Evolutionary conservation across 768 basidiomycete genomes (phyloP).

Genomic region (Boletus bicolor): DNA sequence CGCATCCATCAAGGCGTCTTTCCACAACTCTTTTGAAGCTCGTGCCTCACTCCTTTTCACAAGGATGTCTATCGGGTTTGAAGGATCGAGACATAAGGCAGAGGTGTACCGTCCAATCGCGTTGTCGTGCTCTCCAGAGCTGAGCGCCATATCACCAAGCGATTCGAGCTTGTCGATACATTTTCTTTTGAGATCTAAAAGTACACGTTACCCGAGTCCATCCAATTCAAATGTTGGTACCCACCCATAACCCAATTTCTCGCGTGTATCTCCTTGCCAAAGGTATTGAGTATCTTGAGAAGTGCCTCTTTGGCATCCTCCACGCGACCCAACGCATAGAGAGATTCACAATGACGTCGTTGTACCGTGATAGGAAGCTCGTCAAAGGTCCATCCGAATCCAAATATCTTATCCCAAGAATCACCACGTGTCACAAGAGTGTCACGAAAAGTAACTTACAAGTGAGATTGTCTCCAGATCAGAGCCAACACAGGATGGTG

Average conservation of each 20-base stretch:
- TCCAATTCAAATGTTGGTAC: not conserved
- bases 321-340: not conserved
- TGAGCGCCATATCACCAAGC: not conserved
- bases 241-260: not conserved
- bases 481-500: not conserved
- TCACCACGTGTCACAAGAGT: not conserved
- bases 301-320: not conserved
- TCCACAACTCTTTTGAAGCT: too few species aligned
- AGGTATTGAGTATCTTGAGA: not conserved
- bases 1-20: too few species aligned
- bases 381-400: slow-evolving; percentile 4
- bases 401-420: not conserved
- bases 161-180: not conserved
- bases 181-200: not conserved
- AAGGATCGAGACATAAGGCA: slow-evolving; percentile 1
- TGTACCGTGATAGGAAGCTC: not conserved
- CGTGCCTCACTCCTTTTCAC: too few species aligned
- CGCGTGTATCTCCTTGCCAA: not conserved
- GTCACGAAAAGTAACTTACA: not conserved
- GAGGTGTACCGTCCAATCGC: slow-evolving; percentile 7
- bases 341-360: not conserved
- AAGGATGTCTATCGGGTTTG: too few species aligned
- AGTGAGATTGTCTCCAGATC: not conserved
- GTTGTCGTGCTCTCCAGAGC: not conserved
- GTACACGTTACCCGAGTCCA: not conserved